phyloP scores from a whole-genome alignment of 2,329 filamentous ascomycete species.

The Claviceps fusiformis region DNA sequence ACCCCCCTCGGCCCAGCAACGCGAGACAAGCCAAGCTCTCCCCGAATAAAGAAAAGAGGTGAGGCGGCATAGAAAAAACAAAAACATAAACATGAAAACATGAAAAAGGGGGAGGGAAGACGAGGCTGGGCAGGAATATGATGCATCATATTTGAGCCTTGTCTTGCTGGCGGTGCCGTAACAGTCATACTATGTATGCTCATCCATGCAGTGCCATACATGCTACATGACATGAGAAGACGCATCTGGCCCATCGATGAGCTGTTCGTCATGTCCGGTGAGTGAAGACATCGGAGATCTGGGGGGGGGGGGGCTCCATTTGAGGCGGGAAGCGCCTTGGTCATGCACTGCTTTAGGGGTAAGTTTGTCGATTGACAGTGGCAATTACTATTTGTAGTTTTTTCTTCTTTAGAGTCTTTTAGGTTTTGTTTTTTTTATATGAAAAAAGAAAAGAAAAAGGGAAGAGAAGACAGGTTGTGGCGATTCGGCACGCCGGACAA shows the following conservation, averaged over 20 bases:
- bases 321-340: not conserved
- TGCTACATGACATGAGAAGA: not conserved
- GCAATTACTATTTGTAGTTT: not conserved
- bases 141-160: slow-evolving; percentile 1
- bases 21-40: not conserved
- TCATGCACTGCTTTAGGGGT: not conserved
- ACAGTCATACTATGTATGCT: not conserved
- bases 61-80: not conserved
- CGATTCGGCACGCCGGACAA: too few relatives aligned
- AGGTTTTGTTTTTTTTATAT: too few relatives aligned
- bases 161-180: not conserved
- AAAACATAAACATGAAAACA: not conserved
- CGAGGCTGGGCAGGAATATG: not conserved
- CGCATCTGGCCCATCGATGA: not conserved
- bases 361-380: not conserved
- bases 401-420: too few relatives aligned
- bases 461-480: too few relatives aligned
- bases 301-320: not conserved
- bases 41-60: not conserved
- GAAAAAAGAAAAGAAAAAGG: too few relatives aligned
- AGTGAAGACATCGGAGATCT: not conserved
- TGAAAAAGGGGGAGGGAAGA: too few relatives aligned
- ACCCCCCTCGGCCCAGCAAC: not conserved
- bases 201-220: not conserved
- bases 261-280: not conserved